Percentiles rank a stretch among this genome's conserved stretches.
Evolutionary conservation across 192 early-diverging fungal species (phyloP).

Genomic region (Coemansia sp.): DNA sequence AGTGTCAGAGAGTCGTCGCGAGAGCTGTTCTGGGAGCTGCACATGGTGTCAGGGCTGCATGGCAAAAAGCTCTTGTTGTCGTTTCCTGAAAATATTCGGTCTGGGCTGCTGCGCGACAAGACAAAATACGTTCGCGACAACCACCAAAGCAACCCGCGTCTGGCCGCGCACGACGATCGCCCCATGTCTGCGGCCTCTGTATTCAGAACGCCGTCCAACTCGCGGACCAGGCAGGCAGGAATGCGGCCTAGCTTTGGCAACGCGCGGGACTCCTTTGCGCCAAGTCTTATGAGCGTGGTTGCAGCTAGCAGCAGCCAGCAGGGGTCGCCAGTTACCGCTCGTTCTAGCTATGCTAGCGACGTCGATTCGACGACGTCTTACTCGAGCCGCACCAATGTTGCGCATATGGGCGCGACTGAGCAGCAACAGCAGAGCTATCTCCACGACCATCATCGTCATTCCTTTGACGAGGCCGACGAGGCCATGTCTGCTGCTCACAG

Average conservation of each 20-base stretch:
- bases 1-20: slow-evolving; percentile 38
- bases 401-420: neutral
- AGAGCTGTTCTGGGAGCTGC: slow-evolving; percentile 48
- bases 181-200: slow-evolving; percentile 21
- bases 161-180: slow-evolving; percentile 7
- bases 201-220: slow-evolving; percentile 13
- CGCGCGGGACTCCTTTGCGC: slow-evolving; percentile 13
- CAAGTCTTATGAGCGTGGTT: slow-evolving; percentile 32
- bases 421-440: neutral
- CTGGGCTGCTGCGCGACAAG: slow-evolving; percentile 29
- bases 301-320: slow-evolving; percentile 24
- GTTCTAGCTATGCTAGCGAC: slow-evolving; percentile 3
- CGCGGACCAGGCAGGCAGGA: slow-evolving; percentile 10
- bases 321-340: slow-evolving; percentile 8
- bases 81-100: slow-evolving; percentile 23
- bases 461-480: neutral
- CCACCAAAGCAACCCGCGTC: neutral
- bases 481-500: neutral
- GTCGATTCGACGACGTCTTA: neutral
- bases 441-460: neutral
- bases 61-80: slow-evolving; percentile 15
- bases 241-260: slow-evolving; percentile 31
- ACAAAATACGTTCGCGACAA: slow-evolving; percentile 13
- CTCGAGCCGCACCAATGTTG: neutral
- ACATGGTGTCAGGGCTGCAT: slow-evolving; percentile 21